These are phyloP conservation scores for Trametopsis cervina DNA, from an alignment of 768 basidiomycete genomes.

Conservation along the genomic window DNA sequence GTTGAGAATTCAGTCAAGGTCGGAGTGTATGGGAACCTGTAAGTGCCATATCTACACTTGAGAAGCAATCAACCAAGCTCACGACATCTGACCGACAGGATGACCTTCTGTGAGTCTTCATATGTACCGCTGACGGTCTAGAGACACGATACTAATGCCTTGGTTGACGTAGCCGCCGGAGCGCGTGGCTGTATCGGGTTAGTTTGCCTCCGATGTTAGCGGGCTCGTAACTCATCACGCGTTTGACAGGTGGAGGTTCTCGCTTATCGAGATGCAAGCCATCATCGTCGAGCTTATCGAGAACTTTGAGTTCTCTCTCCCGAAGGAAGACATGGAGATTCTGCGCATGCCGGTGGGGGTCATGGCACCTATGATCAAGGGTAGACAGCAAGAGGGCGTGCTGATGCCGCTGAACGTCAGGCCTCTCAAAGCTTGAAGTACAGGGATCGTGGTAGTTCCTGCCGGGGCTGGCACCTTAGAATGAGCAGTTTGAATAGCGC, in stretches of 20 bases:
- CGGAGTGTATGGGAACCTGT: conserved; percentile 7
- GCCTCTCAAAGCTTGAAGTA: too few species aligned
- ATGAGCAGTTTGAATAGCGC: too few species aligned
- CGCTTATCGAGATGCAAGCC: conserved; percentile 28
- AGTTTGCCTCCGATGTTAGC: neutral
- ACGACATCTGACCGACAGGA: conserved; percentile 4
- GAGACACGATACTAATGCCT: too few species aligned
- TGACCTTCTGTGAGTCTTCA: conserved; percentile 8
- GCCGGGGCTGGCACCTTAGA: too few species aligned
- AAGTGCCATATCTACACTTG: neutral
- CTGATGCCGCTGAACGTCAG: conserved; percentile 29
- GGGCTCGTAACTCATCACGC: too few species aligned
- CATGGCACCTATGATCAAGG: conserved; percentile 29
- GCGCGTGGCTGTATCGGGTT: conserved; percentile 1
- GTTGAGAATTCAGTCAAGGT: neutral
- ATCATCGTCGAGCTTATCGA: conserved; percentile 29
- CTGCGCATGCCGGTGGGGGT: conserved; percentile 25
- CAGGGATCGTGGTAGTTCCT: too few species aligned
- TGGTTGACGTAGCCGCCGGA: conserved; percentile 5
- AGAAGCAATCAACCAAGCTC: too few species aligned
- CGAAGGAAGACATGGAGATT: conserved; percentile 25
- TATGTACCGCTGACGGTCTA: neutral
- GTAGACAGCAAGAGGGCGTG: conserved; percentile 20
- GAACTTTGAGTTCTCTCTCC: conserved; percentile 28
- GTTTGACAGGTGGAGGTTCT: conserved; percentile 16